These are phyloP conservation scores for Aspergillus intermedius DNA, from an alignment of 2,329 filamentous ascomycete genomes.

Conservation along the genomic window DNA sequence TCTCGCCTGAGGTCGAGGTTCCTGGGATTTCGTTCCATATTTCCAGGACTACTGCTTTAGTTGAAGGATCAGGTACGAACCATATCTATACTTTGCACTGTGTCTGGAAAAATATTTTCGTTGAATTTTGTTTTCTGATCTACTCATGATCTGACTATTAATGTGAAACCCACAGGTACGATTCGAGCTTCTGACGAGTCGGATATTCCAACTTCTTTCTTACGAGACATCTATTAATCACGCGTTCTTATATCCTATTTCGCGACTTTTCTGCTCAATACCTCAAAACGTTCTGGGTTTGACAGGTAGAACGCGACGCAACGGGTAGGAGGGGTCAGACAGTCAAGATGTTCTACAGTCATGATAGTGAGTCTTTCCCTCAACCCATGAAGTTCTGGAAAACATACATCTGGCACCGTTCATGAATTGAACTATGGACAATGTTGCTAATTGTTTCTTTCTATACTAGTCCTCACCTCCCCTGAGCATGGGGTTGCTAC, in stretches of 20 bases:
- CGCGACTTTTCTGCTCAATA: background rate
- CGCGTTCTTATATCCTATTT: background rate
- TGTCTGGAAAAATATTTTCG: too few relatives aligned
- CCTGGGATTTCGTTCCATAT: too few relatives aligned
- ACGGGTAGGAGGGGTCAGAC: background rate
- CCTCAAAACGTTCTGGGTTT: background rate
- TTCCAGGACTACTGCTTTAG: too few relatives aligned
- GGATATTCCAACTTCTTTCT: too few relatives aligned
- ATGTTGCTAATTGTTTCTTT: constrained; percentile 15
- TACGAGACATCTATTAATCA: too few relatives aligned
- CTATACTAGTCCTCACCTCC: constrained; percentile 62
- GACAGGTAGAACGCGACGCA: background rate
- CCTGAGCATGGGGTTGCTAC: constrained; percentile 89
- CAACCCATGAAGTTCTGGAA: background rate
- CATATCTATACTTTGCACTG: too few relatives aligned
- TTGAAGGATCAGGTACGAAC: too few relatives aligned
- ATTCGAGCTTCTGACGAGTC: too few relatives aligned
- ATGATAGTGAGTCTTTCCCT: constrained; percentile 63
- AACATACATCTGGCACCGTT: background rate
- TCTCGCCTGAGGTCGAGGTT: too few relatives aligned
- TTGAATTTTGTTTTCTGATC: too few relatives aligned
- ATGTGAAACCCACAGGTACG: too few relatives aligned
- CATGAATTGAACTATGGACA: background rate
- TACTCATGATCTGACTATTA: too few relatives aligned
- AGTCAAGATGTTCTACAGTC: constrained; percentile 79